phyloP scores from a whole-genome alignment of 495 filamentous ascomycete species.

The Barbatosphaeria neglecta region DNA sequence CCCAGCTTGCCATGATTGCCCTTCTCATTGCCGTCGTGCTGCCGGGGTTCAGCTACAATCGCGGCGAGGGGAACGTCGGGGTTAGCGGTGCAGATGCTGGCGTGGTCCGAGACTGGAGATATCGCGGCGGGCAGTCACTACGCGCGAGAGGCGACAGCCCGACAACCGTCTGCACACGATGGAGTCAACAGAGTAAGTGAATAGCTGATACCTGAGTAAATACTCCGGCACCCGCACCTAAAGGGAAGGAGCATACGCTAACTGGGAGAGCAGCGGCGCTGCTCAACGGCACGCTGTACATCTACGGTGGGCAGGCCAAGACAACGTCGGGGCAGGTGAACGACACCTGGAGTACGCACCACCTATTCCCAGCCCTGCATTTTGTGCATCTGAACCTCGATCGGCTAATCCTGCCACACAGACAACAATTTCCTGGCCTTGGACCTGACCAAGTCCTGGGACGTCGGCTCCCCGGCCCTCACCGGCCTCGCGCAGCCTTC shows the following conservation, averaged over 20 bases:
- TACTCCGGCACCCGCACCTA: too few species aligned
- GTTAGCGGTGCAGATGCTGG: constrained; percentile 34
- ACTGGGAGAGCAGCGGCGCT: constrained; percentile 26
- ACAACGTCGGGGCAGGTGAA: constrained; percentile 36
- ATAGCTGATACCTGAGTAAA: too few species aligned
- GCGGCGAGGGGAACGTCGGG: constrained; percentile 18
- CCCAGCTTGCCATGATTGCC: constrained; percentile 34
- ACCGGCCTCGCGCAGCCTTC: constrained; percentile 50
- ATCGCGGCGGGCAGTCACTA: constrained; percentile 13
- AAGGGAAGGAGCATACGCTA: constrained; percentile 4
- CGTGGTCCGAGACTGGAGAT: constrained; percentile 20
- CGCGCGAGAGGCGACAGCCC: constrained; percentile 29
- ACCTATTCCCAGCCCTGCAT: background rate
- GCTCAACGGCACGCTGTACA: constrained; percentile 61
- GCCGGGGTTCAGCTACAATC: constrained; percentile 32
- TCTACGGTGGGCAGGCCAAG: constrained; percentile 59
- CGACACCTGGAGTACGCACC: constrained; percentile 52
- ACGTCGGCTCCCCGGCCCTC: constrained; percentile 49
- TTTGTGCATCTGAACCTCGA: background rate
- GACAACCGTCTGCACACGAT: constrained; percentile 52
- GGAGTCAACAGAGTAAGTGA: constrained; percentile 51
- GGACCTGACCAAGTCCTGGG: constrained; percentile 55
- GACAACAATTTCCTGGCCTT: constrained; percentile 59
- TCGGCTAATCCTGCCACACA: constrained; percentile 8
- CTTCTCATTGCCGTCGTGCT: constrained; percentile 42